Conservation (phyloP, 495 filamentous ascomycete genomes). For the Podospora bellae-mahoneyi region DNA sequence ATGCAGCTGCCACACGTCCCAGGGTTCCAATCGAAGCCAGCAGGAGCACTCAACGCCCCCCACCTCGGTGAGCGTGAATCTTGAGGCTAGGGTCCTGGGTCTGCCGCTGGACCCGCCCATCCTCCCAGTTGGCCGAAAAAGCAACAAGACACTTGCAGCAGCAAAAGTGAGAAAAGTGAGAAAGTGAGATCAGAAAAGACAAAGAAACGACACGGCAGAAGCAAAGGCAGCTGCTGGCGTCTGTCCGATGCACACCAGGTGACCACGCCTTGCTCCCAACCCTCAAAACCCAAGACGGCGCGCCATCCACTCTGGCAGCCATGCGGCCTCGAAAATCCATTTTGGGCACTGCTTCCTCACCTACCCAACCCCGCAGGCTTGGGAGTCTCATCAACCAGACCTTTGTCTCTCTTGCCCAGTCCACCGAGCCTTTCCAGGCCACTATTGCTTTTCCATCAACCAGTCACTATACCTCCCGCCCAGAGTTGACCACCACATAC, state of each 20-base stretch:
- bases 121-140: background rate
- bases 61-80: conserved; percentile 8
- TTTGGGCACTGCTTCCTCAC: conserved; percentile 4
- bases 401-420: background rate
- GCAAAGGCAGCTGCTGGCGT: background rate
- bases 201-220: background rate
- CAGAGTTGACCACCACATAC: background rate
- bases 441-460: background rate
- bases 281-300: background rate
- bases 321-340: conserved; percentile 12
- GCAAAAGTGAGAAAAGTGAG: background rate
- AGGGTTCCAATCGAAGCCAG: background rate
- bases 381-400: conserved; percentile 6
- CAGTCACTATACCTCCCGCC: background rate
- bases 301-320: conserved; percentile 3
- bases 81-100: conserved; percentile 4
- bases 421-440: background rate
- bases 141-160: background rate
- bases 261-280: conserved; percentile 1
- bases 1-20: background rate
- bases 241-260: conserved; percentile 9
- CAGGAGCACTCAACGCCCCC: background rate
- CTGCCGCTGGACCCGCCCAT: conserved; percentile 14
- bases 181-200: background rate
- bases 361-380: conserved; percentile 10